A percentile compares a stretch with the other conserved stretches of the same genome.
phyloP scores from a whole-genome alignment of 768 basidiomycete genomes.

The Boletus vermiculosoides region DNA sequence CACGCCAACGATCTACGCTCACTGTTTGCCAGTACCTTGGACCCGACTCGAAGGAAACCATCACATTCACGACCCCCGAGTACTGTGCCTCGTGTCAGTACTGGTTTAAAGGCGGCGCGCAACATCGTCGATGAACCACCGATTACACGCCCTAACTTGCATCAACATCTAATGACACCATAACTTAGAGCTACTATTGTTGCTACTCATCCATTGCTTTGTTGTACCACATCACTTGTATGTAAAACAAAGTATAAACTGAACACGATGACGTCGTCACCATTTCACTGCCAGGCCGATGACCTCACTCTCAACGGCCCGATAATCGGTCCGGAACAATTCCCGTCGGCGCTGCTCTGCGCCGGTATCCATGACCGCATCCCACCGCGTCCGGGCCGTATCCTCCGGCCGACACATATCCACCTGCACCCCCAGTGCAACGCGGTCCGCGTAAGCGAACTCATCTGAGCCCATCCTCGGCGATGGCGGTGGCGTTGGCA shows the following conservation, averaged over 20 bases:
- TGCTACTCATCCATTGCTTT: slow-evolving; percentile 17
- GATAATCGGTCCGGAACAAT: slow-evolving; percentile 76
- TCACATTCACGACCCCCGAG: slow-evolving; percentile 48
- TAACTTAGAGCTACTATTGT: slow-evolving; percentile 34
- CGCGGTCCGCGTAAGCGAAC: slow-evolving; percentile 31
- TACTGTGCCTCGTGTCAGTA: slow-evolving; percentile 60
- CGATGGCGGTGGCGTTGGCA: slow-evolving; percentile 48
- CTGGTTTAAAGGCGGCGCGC: slow-evolving; percentile 52
- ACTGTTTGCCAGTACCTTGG: slow-evolving; percentile 50
- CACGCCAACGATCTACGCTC: slow-evolving; percentile 2
- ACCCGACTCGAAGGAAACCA: slow-evolving; percentile 64
- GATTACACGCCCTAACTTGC: slow-evolving; percentile 5
- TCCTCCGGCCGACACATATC: slow-evolving; percentile 41
- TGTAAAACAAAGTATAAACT: slow-evolving; percentile 10
- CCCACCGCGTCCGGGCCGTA: slow-evolving; percentile 36
- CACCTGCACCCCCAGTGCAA: slow-evolving; percentile 39
- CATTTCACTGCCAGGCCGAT: slow-evolving; percentile 75
- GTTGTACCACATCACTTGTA: slow-evolving; percentile 22
- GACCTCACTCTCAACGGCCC: slow-evolving; percentile 84
- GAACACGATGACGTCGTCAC: slow-evolving; percentile 36
- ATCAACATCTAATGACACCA: slow-evolving; percentile 21
- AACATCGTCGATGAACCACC: slow-evolving; percentile 34
- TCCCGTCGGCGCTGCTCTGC: slow-evolving; percentile 44
- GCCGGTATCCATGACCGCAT: slow-evolving; percentile 38
- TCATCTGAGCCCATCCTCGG: slow-evolving; percentile 24